Percentiles rank a stretch among this genome's conserved stretches.
These are phyloP conservation scores for Suillus occidentalis DNA, from an alignment of 768 basidiomycete genomes.

Conservation along the genomic window DNA sequence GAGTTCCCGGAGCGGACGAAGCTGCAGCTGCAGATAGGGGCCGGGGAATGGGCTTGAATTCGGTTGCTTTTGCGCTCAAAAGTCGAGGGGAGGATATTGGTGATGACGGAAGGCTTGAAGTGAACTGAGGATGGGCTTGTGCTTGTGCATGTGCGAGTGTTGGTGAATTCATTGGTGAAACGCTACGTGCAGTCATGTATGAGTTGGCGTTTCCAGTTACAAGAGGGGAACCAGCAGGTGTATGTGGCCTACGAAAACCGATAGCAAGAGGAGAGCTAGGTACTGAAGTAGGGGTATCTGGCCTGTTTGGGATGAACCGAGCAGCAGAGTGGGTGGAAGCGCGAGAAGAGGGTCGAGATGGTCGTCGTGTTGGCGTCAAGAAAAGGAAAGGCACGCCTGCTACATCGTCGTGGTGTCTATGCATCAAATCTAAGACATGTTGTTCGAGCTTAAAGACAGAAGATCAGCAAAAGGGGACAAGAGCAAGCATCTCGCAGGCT, in stretches of 20 bases:
- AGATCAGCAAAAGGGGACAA: constrained; percentile 17
- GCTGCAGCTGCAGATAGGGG: constrained; percentile 72
- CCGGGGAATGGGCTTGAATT: constrained; percentile 83
- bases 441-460: constrained; percentile 67
- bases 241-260: constrained; percentile 77
- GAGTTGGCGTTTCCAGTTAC: constrained; percentile 55
- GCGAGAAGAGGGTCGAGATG: constrained; percentile 79
- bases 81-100: constrained; percentile 83
- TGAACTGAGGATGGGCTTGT: constrained; percentile 59
- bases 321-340: constrained; percentile 69
- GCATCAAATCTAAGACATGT: constrained; percentile 92
- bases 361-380: constrained; percentile 76
- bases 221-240: constrained; percentile 74
- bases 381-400: constrained; percentile 82
- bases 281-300: constrained; percentile 74
- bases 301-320: constrained; percentile 59
- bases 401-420: constrained; percentile 86
- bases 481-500: constrained; percentile 26
- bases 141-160: constrained; percentile 58
- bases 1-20: constrained; percentile 54
- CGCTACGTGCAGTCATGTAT: constrained; percentile 55
- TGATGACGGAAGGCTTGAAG: constrained; percentile 81
- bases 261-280: constrained; percentile 76
- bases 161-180: constrained; percentile 66
- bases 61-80: constrained; percentile 86